Evolutionary conservation across 2,329 filamentous ascomycete species (phyloP).

Genomic region (Macrophomina pseudophaseolina): DNA sequence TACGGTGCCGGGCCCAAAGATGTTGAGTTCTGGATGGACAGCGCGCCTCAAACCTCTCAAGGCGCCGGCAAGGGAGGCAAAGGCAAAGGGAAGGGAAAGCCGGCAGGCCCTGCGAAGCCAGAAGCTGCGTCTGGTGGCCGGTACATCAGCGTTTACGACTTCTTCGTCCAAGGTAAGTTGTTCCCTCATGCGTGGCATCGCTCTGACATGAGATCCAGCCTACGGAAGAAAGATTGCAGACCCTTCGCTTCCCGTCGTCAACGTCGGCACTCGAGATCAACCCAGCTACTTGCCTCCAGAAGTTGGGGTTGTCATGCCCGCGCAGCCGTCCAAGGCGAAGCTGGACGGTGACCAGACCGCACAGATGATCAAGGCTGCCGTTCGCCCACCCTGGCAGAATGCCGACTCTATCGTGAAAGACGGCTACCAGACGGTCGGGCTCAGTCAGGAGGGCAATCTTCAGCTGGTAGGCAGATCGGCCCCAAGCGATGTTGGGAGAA

Average conservation of each 20-base stretch:
- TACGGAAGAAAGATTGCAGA: constrained; percentile 34
- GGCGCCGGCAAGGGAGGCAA: background rate
- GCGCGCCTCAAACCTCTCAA: constrained; percentile 1
- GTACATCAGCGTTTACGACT: constrained; percentile 25
- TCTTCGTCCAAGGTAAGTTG: constrained; percentile 16
- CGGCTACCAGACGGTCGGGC: constrained; percentile 17
- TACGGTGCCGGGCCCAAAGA: constrained; percentile 11
- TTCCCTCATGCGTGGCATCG: no score
- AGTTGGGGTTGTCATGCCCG: constrained; percentile 38
- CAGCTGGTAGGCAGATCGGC: background rate
- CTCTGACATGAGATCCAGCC: background rate
- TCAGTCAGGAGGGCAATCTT: constrained; percentile 2
- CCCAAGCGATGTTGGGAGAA: background rate
- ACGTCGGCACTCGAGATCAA: constrained; percentile 32
- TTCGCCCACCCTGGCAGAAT: constrained; percentile 36
- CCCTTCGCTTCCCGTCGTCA: constrained; percentile 35
- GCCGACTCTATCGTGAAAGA: constrained; percentile 28
- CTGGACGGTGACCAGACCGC: constrained; percentile 36
- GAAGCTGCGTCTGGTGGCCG: background rate
- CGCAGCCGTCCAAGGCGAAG: constrained; percentile 36
- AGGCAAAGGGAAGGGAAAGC: constrained; percentile 1
- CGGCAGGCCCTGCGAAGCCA: constrained; percentile 2
- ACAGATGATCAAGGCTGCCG: constrained; percentile 40
- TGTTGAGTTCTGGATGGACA: constrained; percentile 23
- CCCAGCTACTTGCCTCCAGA: constrained; percentile 41